Conservation (phyloP, 2,329 filamentous ascomycete genomes). For the Scedosporium boydii region DNA sequence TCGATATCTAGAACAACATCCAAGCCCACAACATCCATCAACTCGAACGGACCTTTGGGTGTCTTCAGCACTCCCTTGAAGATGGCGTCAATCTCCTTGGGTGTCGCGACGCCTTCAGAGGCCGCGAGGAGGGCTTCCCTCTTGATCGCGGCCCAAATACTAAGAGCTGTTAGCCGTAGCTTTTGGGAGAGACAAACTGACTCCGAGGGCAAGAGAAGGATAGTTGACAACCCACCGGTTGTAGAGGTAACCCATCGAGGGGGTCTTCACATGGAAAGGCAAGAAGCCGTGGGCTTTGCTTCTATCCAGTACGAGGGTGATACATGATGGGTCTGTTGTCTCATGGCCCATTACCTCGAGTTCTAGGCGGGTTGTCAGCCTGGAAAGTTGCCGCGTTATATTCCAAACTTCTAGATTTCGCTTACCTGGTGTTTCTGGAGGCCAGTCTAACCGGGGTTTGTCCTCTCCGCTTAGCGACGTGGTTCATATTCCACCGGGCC, state of each 20-base stretch:
- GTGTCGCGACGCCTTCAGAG: constrained; percentile 19
- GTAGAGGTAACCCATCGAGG: constrained; percentile 23
- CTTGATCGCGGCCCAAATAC: constrained; percentile 23
- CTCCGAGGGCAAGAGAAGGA: not conserved
- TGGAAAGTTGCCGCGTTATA: not conserved
- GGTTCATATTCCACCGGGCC: not conserved
- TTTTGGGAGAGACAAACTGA: not conserved
- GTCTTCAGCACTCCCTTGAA: constrained; percentile 21
- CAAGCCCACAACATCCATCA: constrained; percentile 21
- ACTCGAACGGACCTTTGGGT: constrained; percentile 20
- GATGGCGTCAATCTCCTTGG: constrained; percentile 20
- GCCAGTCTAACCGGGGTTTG: constrained; percentile 16
- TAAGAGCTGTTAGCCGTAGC: constrained; percentile 6
- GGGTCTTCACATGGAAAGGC: constrained; percentile 19
- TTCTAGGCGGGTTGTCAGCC: constrained; percentile 6
- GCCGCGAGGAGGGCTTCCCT: constrained; percentile 20
- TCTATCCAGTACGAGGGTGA: constrained; percentile 15
- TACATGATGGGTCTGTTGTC: constrained; percentile 12
- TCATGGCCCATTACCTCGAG: constrained; percentile 23
- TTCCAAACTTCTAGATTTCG: not conserved
- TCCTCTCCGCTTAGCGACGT: not conserved
- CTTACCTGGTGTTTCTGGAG: constrained; percentile 20
- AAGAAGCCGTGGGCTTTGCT: constrained; percentile 19
- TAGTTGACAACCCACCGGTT: constrained; percentile 14
- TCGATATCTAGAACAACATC: constrained; percentile 22